Evolutionary conservation across 2,329 filamentous ascomycete genomes (phyloP).

Genomic region (Alternaria ventricosa): DNA sequence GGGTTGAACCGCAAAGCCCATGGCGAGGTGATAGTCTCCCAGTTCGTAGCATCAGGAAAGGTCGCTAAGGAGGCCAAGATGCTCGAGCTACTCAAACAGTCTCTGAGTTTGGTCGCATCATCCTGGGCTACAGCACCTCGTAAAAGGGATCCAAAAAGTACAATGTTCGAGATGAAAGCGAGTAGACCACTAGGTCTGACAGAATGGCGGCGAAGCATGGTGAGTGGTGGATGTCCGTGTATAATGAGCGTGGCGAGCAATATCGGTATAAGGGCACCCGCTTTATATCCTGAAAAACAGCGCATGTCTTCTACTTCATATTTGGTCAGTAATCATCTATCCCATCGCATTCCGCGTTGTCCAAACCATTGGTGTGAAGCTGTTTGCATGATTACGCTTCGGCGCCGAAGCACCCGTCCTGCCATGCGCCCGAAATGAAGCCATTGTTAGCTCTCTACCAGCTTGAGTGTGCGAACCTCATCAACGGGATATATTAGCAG

Average conservation of each 20-base stretch:
- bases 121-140: slow-evolving; percentile 5
- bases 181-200: neutral
- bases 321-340: neutral
- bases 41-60: slow-evolving; percentile 10
- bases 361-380: neutral
- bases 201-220: neutral
- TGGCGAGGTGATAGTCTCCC: slow-evolving; percentile 12
- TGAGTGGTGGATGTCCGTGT: neutral
- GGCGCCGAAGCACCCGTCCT: slow-evolving; percentile 5
- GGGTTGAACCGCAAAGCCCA: slow-evolving; percentile 23
- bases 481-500: neutral
- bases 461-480: neutral
- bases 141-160: slow-evolving; percentile 3
- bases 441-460: neutral
- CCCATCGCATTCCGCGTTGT: neutral
- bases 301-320: neutral
- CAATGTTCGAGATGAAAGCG: neutral
- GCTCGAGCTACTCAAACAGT: slow-evolving; percentile 11
- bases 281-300: neutral
- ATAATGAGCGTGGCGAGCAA: neutral
- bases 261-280: neutral
- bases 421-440: slow-evolving; percentile 7
- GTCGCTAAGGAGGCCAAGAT: neutral
- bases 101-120: slow-evolving; percentile 8
- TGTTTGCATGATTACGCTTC: slow-evolving; percentile 6